These are phyloP conservation scores for Sphaerulina musiva DNA, from an alignment of 2,329 filamentous ascomycete species.

Conservation along the genomic window DNA sequence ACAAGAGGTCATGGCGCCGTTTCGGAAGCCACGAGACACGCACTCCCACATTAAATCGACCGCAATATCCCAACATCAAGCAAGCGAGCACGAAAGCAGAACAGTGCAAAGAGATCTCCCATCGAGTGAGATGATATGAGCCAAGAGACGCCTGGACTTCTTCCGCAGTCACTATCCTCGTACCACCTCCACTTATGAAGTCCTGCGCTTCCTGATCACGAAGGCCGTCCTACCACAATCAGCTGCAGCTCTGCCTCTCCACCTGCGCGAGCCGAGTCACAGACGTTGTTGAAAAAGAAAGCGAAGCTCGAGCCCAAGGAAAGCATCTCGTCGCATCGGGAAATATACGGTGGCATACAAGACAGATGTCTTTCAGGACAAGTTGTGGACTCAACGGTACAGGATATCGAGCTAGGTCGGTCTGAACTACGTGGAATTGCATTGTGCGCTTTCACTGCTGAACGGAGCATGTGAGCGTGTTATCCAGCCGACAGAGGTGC, in stretches of 20 bases:
- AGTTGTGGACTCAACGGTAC: background rate
- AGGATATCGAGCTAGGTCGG: background rate
- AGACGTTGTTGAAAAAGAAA: background rate
- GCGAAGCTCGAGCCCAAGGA: background rate
- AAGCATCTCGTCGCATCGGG: background rate
- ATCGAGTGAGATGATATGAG: background rate
- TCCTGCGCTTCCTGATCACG: background rate
- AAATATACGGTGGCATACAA: background rate
- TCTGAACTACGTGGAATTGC: conserved; percentile 1
- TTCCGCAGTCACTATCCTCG: background rate
- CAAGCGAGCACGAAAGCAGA: background rate
- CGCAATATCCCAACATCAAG: background rate
- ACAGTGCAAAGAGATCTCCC: background rate
- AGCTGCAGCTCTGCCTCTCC: background rate
- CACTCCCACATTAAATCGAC: background rate
- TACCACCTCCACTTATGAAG: background rate
- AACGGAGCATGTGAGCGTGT: background rate
- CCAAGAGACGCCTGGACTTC: background rate
- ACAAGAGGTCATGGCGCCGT: background rate
- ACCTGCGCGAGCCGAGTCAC: background rate
- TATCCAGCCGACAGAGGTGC: background rate
- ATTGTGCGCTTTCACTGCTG: background rate
- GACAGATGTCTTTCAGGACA: background rate
- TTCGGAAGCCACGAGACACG: background rate
- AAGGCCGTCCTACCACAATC: background rate